Conservation (phyloP, 2,329 filamentous ascomycete species). For the Fusarium drepaniforme region DNA sequence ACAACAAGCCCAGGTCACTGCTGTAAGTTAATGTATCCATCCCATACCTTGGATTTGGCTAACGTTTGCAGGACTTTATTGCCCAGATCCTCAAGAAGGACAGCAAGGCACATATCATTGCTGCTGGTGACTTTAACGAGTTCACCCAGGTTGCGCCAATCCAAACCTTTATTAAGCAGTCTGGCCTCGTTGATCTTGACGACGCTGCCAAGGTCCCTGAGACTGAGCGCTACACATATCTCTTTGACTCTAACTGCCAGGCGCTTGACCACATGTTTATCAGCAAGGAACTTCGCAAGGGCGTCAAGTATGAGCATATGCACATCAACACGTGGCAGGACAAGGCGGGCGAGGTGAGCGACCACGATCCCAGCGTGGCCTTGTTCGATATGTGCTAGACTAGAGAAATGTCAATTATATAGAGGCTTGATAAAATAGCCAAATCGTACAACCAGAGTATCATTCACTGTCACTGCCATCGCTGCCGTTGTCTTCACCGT, state of each 20-base stretch:
- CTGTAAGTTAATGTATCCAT: conserved; percentile 53
- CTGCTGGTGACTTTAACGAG: conserved; percentile 80
- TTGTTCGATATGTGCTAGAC: conserved; percentile 68
- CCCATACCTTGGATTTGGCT: not conserved
- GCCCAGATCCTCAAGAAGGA: conserved; percentile 68
- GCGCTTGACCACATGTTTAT: conserved; percentile 79
- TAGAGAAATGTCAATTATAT: not conserved
- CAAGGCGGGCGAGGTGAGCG: conserved; percentile 67
- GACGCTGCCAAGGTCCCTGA: conserved; percentile 64
- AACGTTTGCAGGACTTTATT: conserved; percentile 61
- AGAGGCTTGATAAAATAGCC: not conserved
- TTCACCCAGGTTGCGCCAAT: conserved; percentile 74
- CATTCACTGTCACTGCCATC: conserved; percentile 8
- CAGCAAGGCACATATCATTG: conserved; percentile 67
- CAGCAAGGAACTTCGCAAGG: conserved; percentile 62
- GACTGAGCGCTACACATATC: conserved; percentile 76
- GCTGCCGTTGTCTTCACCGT: conserved; percentile 15
- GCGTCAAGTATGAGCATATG: conserved; percentile 71
- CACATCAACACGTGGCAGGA: conserved; percentile 79
- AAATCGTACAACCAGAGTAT: not conserved
- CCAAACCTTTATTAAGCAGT: conserved; percentile 63
- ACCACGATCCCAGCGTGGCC: conserved; percentile 78
- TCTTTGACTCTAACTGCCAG: conserved; percentile 77
- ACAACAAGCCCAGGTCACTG: conserved; percentile 69
- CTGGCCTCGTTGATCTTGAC: conserved; percentile 72